Evolutionary conservation across 139 green algal genomes (phyloP).

Genomic region (Astrephomene gubernaculifera): DNA sequence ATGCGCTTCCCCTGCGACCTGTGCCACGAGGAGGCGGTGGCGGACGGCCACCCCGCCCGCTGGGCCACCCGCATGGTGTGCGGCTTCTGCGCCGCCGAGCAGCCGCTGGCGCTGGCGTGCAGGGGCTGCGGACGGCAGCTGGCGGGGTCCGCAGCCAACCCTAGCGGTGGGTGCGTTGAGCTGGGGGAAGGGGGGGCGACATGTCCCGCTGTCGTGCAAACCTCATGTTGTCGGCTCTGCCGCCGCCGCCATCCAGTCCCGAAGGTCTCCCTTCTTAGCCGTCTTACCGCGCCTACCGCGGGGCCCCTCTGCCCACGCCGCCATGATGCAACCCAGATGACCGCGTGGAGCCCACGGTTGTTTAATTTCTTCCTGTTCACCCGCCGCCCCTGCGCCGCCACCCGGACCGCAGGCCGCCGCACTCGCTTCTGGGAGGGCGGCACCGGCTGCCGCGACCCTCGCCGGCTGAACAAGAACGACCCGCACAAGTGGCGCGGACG

Average conservation of each 20-base stretch:
- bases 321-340: too few relatives aligned
- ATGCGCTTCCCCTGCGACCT: slow-evolving; percentile 63
- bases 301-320: too few relatives aligned
- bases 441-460: slow-evolving; percentile 38
- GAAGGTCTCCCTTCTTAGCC: too few relatives aligned
- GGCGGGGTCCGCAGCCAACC: slow-evolving; percentile 40
- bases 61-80: slow-evolving; percentile 61
- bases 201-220: too few relatives aligned
- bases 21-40: slow-evolving; percentile 57
- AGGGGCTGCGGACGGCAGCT: slow-evolving; percentile 49
- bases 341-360: too few relatives aligned
- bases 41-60: slow-evolving; percentile 49
- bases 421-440: slow-evolving; percentile 55
- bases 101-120: slow-evolving; percentile 46
- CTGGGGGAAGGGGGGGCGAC: too few relatives aligned
- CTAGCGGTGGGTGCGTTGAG: slow-evolving; percentile 15
- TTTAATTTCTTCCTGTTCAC: too few relatives aligned
- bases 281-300: too few relatives aligned
- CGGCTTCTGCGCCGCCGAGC: slow-evolving; percentile 63
- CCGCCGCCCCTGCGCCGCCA: neutral
- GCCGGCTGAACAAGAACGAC: slow-evolving; percentile 41
- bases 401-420: neutral
- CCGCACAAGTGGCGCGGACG: slow-evolving; percentile 48
- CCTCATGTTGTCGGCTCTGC: too few relatives aligned
- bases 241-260: too few relatives aligned